phyloP scores from a whole-genome alignment of 1,284 basidiomycete genomes.

The Cystobasidium sp. region DNA sequence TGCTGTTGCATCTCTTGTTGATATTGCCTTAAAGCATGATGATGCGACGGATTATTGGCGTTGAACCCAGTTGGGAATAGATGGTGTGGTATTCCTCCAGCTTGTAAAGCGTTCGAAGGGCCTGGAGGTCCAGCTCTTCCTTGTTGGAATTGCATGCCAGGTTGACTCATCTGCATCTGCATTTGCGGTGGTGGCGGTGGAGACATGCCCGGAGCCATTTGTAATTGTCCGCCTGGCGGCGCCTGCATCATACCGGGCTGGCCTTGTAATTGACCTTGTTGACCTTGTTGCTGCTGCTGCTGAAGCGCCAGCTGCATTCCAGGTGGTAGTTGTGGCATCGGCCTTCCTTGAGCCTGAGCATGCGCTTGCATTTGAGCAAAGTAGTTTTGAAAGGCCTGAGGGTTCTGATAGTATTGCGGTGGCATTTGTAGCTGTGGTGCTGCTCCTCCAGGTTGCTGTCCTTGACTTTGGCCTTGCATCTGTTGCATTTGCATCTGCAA shows the following conservation, averaged over 20 bases:
- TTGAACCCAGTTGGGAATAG: conserved; percentile 31
- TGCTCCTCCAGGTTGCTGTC: neutral
- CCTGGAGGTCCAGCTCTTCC: neutral
- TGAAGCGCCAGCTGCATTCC: neutral
- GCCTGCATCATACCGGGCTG: neutral
- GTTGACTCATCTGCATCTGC: too few species aligned
- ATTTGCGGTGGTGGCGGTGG: too few species aligned
- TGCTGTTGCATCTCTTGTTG: conserved; percentile 27
- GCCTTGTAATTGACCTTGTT: conserved; percentile 1
- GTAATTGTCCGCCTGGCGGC: too few species aligned
- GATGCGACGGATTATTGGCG: conserved; percentile 24
- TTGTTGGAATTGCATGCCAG: neutral
- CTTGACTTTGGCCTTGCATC: neutral
- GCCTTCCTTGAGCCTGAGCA: conserved; percentile 12
- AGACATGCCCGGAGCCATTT: too few species aligned
- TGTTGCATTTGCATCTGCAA: conserved; percentile 17
- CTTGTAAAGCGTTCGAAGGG: neutral
- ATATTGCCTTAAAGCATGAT: conserved; percentile 13
- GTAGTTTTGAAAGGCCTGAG: conserved; percentile 10
- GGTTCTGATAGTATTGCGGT: conserved; percentile 21
- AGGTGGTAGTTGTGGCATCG: conserved; percentile 3
- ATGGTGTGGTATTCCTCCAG: conserved; percentile 17
- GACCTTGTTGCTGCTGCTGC: neutral
- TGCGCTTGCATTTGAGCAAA: conserved; percentile 15
- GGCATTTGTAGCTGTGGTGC: conserved; percentile 1